These are phyloP conservation scores for bread wheat (Triticum aestivum) DNA, from an alignment of 176 grass and related monocot genomes.

Conservation along the genomic window IWGSC_CS_RefSeq_v2.1 NC_057798.1:19950163-19950662, in stretches of 20 bases:
- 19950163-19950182: not conserved
- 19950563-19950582: not conserved
- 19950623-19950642: no score
- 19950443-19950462: not conserved
- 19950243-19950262: not conserved
- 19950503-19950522: slow-evolving; percentile 80
- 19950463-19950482: slow-evolving; percentile 28
- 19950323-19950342: slow-evolving; percentile 66
- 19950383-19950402: not conserved
- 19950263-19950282: not conserved
- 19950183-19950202: not conserved
- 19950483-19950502: slow-evolving; percentile 80
- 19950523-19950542: not conserved
- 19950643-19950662: no score
- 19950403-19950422: not conserved
- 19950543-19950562: not conserved
- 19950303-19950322: slow-evolving; percentile 6
- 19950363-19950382: slow-evolving; percentile 59
- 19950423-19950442: not conserved
- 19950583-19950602: slow-evolving; percentile 72
- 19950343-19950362: slow-evolving; percentile 81
- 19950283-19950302: not conserved
- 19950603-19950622: not conserved
- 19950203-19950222: not conserved
- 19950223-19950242: not conserved